Percentiles rank a stretch among this genome's conserved stretches.
Conservation (phyloP, 2,329 filamentous ascomycete genomes). For the Scytalidium lignicola region DNA sequence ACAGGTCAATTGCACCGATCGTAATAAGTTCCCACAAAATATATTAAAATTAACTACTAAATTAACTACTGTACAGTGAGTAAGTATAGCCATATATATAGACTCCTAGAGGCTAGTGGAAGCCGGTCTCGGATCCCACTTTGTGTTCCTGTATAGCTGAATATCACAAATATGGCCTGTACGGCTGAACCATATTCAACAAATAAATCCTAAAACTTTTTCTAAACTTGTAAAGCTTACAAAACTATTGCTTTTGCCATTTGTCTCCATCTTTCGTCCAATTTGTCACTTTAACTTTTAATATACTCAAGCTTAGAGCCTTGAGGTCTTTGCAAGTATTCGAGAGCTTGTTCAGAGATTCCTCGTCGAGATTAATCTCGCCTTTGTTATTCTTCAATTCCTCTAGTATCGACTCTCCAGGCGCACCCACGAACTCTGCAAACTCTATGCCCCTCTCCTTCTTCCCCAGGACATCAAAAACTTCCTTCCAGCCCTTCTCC, state of each 20-base stretch:
- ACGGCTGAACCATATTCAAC: too few relatives aligned
- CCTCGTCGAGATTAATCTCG: conserved; percentile 6
- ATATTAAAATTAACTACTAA: too few relatives aligned
- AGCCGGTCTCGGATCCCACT: too few relatives aligned
- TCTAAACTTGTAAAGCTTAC: too few relatives aligned
- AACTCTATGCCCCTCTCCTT: conserved; percentile 13
- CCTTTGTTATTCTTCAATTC: conserved; percentile 12
- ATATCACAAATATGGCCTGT: too few relatives aligned
- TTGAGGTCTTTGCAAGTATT: conserved; percentile 11
- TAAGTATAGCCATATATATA: too few relatives aligned
- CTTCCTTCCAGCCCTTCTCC: conserved; percentile 20
- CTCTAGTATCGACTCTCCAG: conserved; percentile 14
- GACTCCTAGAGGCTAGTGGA: too few relatives aligned
- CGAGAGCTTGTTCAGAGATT: conserved; percentile 4
- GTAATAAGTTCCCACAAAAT: too few relatives aligned
- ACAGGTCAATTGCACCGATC: too few relatives aligned
- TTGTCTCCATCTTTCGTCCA: conserved; percentile 13
- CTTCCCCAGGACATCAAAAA: conserved; percentile 8
- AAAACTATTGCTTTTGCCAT: background rate
- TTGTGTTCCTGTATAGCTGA: too few relatives aligned
- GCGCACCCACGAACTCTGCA: conserved; percentile 21
- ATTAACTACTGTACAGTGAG: too few relatives aligned
- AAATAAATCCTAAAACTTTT: too few relatives aligned
- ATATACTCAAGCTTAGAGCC: conserved; percentile 17
- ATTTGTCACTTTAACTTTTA: conserved; percentile 16